phyloP scores from a whole-genome alignment of 2,329 filamentous ascomycete species.

The Diaporthe citriasiana region DNA sequence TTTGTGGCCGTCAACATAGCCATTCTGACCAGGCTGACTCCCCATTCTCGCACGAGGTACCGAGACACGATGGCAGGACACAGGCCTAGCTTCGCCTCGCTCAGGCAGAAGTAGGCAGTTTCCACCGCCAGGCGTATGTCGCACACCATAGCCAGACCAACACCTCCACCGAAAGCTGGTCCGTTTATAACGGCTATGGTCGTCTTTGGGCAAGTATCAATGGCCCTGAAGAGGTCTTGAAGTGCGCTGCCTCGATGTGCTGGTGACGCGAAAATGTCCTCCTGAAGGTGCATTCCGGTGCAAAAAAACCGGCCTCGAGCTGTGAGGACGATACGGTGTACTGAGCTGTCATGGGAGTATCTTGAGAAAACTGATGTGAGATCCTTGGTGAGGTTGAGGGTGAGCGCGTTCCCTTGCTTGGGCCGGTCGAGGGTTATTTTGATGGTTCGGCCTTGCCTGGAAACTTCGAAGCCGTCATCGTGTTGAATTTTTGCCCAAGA shows the following conservation, averaged over 20 bases:
- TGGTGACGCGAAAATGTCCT: constrained; percentile 25
- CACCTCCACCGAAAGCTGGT: constrained; percentile 58
- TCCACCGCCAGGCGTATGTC: constrained; percentile 52
- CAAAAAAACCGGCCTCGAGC: constrained; percentile 57
- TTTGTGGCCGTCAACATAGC: constrained; percentile 53
- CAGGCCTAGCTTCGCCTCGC: constrained; percentile 57
- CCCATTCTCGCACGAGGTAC: constrained; percentile 57
- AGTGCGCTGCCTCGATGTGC: constrained; percentile 30
- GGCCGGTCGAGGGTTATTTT: constrained; percentile 2
- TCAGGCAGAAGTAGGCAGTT: constrained; percentile 50
- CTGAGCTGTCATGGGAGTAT: background rate
- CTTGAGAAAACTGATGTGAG: background rate
- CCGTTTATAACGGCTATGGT: constrained; percentile 59
- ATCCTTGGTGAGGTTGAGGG: constrained; percentile 12
- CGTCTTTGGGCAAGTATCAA: constrained; percentile 56
- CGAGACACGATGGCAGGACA: constrained; percentile 56
- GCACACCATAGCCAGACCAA: constrained; percentile 59
- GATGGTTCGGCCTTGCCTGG: constrained; percentile 12
- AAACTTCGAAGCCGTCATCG: background rate
- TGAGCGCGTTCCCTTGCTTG: constrained; percentile 5
- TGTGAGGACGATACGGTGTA: constrained; percentile 52
- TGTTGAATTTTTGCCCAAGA: background rate
- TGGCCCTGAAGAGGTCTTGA: constrained; percentile 50
- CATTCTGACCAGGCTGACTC: constrained; percentile 53
- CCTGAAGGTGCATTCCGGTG: constrained; percentile 56